Evolutionary conservation across 257 asterid species (phyloP).

Genomic region (Fraxinus anomala): DNA sequence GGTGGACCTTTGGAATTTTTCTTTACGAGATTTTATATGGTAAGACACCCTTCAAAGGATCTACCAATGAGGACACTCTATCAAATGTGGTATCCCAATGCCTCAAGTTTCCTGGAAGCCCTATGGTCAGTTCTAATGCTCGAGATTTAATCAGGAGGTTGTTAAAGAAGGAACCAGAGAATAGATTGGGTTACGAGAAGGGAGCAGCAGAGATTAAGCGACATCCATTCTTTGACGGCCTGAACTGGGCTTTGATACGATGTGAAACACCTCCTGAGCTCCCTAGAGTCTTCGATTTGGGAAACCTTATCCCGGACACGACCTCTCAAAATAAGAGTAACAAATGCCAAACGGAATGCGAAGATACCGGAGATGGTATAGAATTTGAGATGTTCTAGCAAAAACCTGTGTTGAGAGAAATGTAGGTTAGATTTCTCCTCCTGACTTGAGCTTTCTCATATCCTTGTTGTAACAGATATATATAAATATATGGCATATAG

Average conservation of each 20-base stretch:
- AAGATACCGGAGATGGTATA: slow-evolving; percentile 32
- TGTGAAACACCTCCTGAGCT: slow-evolving; percentile 74
- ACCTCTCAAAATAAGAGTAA: slow-evolving; percentile 21
- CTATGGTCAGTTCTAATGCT: slow-evolving; percentile 57
- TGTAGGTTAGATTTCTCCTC: slow-evolving; percentile 25
- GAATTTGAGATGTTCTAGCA: slow-evolving; percentile 54
- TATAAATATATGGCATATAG: slow-evolving; percentile 16
- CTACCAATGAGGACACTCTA: slow-evolving; percentile 65
- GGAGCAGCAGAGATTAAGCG: slow-evolving; percentile 84
- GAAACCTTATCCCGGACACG: slow-evolving; percentile 26
- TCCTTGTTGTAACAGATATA: slow-evolving; percentile 21
- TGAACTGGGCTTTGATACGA: slow-evolving; percentile 79
- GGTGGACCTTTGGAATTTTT: slow-evolving; percentile 90
- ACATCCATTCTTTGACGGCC: slow-evolving; percentile 77
- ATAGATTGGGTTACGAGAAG: slow-evolving; percentile 61
- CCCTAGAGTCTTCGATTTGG: slow-evolving; percentile 56
- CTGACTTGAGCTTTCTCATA: slow-evolving; percentile 3
- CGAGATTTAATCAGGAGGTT: slow-evolving; percentile 65
- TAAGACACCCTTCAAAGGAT: slow-evolving; percentile 75
- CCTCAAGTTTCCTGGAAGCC: slow-evolving; percentile 65
- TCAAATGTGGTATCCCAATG: slow-evolving; percentile 65
- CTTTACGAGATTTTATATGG: slow-evolving; percentile 79
- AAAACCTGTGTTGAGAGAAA: slow-evolving; percentile 18
- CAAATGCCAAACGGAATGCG: slow-evolving; percentile 28
- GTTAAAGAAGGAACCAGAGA: slow-evolving; percentile 71